A percentile compares a stretch with the other conserved stretches of the same genome.
Conservation (phyloP, 331 rosid species). For the Arachis monticola region DNA sequence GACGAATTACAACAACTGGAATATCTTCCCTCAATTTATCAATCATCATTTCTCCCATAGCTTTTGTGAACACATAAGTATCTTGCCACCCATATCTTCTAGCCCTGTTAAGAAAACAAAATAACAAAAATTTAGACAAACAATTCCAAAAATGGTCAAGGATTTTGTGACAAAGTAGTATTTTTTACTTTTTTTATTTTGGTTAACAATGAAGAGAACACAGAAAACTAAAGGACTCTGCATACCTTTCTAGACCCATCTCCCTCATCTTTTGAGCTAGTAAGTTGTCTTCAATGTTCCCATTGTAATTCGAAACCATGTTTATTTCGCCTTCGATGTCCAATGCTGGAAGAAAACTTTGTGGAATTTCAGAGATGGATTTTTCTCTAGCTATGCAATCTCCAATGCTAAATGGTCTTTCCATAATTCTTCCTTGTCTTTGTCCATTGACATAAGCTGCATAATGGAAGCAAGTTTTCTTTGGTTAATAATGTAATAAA, state of each 20-base stretch:
- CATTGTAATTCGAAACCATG: slow-evolving; percentile 55
- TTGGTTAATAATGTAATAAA: slow-evolving; percentile 1
- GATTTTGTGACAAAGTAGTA: neutral
- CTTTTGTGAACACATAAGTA: slow-evolving; percentile 94
- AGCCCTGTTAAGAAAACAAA: slow-evolving; percentile 56
- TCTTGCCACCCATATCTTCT: slow-evolving; percentile 91
- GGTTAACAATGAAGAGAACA: too few relatives aligned
- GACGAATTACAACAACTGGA: slow-evolving; percentile 57
- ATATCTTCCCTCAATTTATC: slow-evolving; percentile 54
- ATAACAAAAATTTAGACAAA: slow-evolving; percentile 5
- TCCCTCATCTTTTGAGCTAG: slow-evolving; percentile 72
- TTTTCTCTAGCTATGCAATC: slow-evolving; percentile 75
- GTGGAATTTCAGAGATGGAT: slow-evolving; percentile 48
- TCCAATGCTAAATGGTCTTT: slow-evolving; percentile 74
- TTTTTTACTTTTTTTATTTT: too few relatives aligned
- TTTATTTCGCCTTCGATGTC: slow-evolving; percentile 76
- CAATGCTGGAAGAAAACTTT: slow-evolving; percentile 49
- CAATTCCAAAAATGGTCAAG: slow-evolving; percentile 5
- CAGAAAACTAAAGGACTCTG: neutral
- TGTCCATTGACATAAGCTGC: slow-evolving; percentile 96
- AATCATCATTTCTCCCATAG: slow-evolving; percentile 96
- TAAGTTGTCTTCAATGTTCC: slow-evolving; percentile 50
- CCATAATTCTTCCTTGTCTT: slow-evolving; percentile 91
- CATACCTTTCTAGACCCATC: slow-evolving; percentile 81
- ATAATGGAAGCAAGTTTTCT: slow-evolving; percentile 32